phyloP scores from a whole-genome alignment of 2,329 filamentous ascomycete species.

The Parastagonospora avenae region DNA sequence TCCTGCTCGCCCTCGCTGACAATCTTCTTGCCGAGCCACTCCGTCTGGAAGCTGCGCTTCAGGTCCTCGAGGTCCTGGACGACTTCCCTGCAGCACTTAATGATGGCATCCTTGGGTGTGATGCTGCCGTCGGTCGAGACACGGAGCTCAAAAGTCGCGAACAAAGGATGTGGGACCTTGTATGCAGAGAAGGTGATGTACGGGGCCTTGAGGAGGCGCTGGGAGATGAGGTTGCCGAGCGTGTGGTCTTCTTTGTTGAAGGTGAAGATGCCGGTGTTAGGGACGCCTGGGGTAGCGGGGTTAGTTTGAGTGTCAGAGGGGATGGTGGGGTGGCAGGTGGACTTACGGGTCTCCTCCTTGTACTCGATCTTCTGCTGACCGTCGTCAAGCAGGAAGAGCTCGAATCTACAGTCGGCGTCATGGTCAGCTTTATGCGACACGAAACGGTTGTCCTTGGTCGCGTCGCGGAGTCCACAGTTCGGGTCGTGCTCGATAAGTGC shows the following conservation, averaged over 20 bases:
- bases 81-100: conserved; percentile 79
- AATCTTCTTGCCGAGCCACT: conserved; percentile 55
- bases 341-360: conserved; percentile 84
- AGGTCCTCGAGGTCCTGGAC: conserved; percentile 81
- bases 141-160: conserved; percentile 68
- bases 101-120: conserved; percentile 85
- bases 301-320: conserved; percentile 6
- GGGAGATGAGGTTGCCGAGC: conserved; percentile 84
- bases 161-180: conserved; percentile 63
- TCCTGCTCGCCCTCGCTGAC: conserved; percentile 44
- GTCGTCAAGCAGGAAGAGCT: conserved; percentile 85
- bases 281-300: conserved; percentile 68
- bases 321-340: not conserved
- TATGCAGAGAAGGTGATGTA: conserved; percentile 92
- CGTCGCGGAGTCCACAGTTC: conserved; percentile 12
- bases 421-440: conserved; percentile 22
- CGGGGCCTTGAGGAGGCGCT: conserved; percentile 81
- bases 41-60: conserved; percentile 87
- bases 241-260: conserved; percentile 98
- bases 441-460: conserved; percentile 5
- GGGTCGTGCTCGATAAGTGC: conserved; percentile 17
- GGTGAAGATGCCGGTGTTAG: conserved; percentile 93
- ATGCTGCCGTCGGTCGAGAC: conserved; percentile 90
- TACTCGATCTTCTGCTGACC: conserved; percentile 94
- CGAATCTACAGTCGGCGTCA: conserved; percentile 67